Evolutionary conservation across 352 stramenopile genomes (phyloP).

Genomic region (Phytophthora aleatoria): DNA sequence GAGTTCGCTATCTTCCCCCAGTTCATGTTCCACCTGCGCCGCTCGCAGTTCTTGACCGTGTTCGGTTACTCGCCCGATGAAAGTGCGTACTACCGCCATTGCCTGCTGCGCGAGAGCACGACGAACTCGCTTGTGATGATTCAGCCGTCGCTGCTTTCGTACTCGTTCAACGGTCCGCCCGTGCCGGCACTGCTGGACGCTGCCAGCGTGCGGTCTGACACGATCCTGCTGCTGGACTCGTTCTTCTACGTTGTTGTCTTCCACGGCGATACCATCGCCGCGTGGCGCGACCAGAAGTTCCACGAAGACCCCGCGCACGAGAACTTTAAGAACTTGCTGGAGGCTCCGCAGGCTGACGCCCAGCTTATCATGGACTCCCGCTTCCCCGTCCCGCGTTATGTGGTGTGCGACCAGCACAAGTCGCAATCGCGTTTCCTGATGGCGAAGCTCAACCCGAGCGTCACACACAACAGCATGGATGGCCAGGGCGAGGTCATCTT

Average conservation of each 20-base stretch:
- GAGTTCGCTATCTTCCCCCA: slow-evolving; percentile 99
- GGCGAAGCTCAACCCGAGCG: slow-evolving; percentile 99
- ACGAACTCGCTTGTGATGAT: slow-evolving; percentile 99
- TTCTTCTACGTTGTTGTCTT: slow-evolving; percentile 99
- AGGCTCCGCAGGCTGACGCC: slow-evolving; percentile 97
- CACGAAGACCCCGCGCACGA: slow-evolving; percentile 95
- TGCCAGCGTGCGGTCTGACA: slow-evolving; percentile 95
- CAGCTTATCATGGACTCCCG: slow-evolving; percentile 99
- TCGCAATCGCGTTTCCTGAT: slow-evolving; percentile 99
- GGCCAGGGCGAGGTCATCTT: slow-evolving; percentile 96
- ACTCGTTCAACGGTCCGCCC: slow-evolving; percentile 94
- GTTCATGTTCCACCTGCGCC: slow-evolving; percentile 99
- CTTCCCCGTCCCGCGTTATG: slow-evolving; percentile 98
- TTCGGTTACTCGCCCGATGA: slow-evolving; percentile 99
- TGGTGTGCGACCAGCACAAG: slow-evolving; percentile 99
- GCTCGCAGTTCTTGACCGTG: slow-evolving; percentile 99
- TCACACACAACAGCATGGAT: slow-evolving; percentile 97
- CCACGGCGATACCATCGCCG: slow-evolving; percentile 98
- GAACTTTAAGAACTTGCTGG: slow-evolving; percentile 98
- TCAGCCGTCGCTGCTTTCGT: slow-evolving; percentile 98
- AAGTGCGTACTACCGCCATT: slow-evolving; percentile 96
- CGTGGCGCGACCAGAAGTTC: slow-evolving; percentile 97
- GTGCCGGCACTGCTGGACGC: slow-evolving; percentile 91
- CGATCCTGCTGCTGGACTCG: slow-evolving; percentile 98
- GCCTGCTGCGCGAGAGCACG: slow-evolving; percentile 94